Percentiles rank a stretch among this genome's conserved stretches.
These are phyloP conservation scores for Vicia sativa DNA, from an alignment of 306 rosid genomes.

Conservation along the genomic window DNA sequence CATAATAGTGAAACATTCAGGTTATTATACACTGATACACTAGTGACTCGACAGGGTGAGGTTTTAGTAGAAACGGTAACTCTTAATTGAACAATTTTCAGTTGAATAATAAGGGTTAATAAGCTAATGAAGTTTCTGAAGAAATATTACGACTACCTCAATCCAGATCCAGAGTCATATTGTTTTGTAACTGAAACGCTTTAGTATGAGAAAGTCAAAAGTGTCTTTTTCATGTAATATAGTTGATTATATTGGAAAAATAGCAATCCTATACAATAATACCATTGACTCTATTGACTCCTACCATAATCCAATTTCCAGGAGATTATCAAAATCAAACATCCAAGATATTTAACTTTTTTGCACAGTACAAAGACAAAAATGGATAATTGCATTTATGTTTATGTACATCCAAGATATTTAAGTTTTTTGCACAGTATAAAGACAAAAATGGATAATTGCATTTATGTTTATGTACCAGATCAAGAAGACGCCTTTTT, in stretches of 20 bases:
- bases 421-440: conserved; percentile 5
- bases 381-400: conserved; percentile 31
- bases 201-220: conserved; percentile 20
- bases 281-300: conserved; percentile 2
- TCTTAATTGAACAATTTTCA: conserved; percentile 17
- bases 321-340: conserved; percentile 22
- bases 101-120: conserved; percentile 25
- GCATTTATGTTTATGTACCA: conserved; percentile 57
- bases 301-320: conserved; percentile 4
- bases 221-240: conserved; percentile 12
- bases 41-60: conserved; percentile 12
- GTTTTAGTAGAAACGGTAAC: conserved; percentile 20
- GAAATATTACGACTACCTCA: conserved; percentile 25
- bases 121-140: conserved; percentile 25
- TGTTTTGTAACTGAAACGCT: conserved; percentile 21
- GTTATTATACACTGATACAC: conserved; percentile 24
- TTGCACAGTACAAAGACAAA: conserved; percentile 8
- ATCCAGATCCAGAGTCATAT: conserved; percentile 18
- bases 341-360: conserved; percentile 19
- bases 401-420: conserved; percentile 46
- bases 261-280: conserved; percentile 10
- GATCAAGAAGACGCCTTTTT: conserved; percentile 83
- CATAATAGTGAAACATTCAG: conserved; percentile 24
- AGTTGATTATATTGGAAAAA: conserved; percentile 18
- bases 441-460: conserved; percentile 19